Conservation (phyloP, 176 grass and related monocot species). For the Rhynchospora tenuis region DNA sequence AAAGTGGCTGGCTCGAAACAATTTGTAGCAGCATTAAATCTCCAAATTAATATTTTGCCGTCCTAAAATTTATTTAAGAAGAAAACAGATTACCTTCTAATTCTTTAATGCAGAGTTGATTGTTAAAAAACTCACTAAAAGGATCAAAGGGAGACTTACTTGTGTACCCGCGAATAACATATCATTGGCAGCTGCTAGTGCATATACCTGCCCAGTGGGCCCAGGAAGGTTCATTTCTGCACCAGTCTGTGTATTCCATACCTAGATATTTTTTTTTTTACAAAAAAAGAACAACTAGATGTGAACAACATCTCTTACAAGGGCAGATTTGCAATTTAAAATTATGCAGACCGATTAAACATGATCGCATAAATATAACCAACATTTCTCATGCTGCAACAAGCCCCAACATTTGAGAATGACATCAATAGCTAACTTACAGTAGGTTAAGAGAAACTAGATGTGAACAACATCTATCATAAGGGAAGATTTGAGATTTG, state of each 20-base stretch:
- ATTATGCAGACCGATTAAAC: background rate
- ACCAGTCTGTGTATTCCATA: conserved; percentile 79
- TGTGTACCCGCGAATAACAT: conserved; percentile 87
- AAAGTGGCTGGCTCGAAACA: conserved; percentile 76
- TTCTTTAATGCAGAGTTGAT: conserved; percentile 2
- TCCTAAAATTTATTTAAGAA: conserved; percentile 46
- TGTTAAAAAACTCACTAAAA: background rate
- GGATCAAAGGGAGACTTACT: conserved; percentile 31
- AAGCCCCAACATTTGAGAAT: background rate
- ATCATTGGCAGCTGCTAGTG: conserved; percentile 60
- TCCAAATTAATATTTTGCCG: conserved; percentile 88
- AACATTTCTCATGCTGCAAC: conserved; percentile 1
- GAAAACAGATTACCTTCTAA: background rate
- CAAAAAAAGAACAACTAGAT: background rate
- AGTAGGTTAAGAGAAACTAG: no score
- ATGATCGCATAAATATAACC: conserved; percentile 4
- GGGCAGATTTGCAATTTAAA: background rate
- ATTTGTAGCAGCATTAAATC: conserved; percentile 54
- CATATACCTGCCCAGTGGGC: conserved; percentile 89
- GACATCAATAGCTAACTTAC: background rate
- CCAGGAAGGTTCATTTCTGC: conserved; percentile 72
- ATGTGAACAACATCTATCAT: no score
- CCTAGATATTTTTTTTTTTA: conserved; percentile 25
- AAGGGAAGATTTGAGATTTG: no score
- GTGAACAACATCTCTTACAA: background rate